These are phyloP conservation scores for Apiotrichum laibachii DNA, from an alignment of 1,284 basidiomycete genomes.

Conservation along the genomic window DNA sequence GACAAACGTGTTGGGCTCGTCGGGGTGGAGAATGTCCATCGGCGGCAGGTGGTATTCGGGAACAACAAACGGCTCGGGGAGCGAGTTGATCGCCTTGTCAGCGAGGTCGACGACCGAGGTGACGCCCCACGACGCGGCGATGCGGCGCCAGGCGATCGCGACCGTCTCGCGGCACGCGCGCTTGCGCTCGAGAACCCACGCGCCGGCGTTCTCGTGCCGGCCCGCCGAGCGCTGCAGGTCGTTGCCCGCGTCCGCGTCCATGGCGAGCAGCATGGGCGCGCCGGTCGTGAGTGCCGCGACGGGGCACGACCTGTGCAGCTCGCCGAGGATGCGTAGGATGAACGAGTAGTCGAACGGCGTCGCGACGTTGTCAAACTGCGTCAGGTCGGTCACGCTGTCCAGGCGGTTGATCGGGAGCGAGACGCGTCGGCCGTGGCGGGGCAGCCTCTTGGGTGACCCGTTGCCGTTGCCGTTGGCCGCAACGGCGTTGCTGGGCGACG, in stretches of 20 bases:
- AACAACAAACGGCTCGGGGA: slow-evolving; percentile 44
- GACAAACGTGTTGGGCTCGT: slow-evolving; percentile 39
- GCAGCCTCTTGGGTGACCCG: slow-evolving; percentile 14
- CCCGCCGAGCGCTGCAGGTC: slow-evolving; percentile 51
- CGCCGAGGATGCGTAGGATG: slow-evolving; percentile 66
- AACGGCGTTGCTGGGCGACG: slow-evolving; percentile 1
- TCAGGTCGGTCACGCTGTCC: slow-evolving; percentile 43
- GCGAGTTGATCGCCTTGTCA: slow-evolving; percentile 56
- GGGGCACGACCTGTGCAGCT: slow-evolving; percentile 68
- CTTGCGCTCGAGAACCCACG: slow-evolving; percentile 52
- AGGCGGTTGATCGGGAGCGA: slow-evolving; percentile 56
- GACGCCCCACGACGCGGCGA: slow-evolving; percentile 71
- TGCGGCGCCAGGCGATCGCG: slow-evolving; percentile 62
- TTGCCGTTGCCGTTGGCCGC: background rate
- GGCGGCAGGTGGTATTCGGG: slow-evolving; percentile 24
- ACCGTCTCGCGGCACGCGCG: slow-evolving; percentile 65
- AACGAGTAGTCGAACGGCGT: slow-evolving; percentile 73
- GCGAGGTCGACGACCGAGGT: slow-evolving; percentile 58
- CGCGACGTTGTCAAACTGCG: slow-evolving; percentile 50
- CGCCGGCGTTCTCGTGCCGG: slow-evolving; percentile 36
- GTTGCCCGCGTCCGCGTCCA: slow-evolving; percentile 61
- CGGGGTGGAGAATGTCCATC: slow-evolving; percentile 29
- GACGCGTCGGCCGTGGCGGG: slow-evolving; percentile 37
- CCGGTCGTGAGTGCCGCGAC: slow-evolving; percentile 70
- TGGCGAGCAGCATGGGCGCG: slow-evolving; percentile 77